Evolutionary conservation across 2,329 filamentous ascomycete species (phyloP).

Genomic region (Aspergillus unguis): DNA sequence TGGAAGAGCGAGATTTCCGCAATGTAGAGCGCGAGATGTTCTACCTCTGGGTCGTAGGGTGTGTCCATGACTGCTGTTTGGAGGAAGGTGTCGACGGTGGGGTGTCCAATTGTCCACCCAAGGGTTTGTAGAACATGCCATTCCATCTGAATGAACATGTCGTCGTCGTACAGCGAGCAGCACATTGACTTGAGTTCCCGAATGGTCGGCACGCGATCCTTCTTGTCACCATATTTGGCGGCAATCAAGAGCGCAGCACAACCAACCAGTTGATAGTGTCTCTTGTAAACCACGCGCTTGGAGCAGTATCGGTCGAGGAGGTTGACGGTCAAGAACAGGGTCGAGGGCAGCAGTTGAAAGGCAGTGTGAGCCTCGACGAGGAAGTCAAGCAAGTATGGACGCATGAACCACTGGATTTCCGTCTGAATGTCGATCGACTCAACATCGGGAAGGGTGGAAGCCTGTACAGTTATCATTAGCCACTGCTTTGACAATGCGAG

Average conservation of each 20-base stretch:
- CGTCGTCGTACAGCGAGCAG: slow-evolving; percentile 94
- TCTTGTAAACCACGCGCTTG: slow-evolving; percentile 95
- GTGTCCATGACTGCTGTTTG: slow-evolving; percentile 78
- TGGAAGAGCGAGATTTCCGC: slow-evolving; percentile 94
- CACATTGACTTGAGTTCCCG: slow-evolving; percentile 98
- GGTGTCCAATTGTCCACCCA: slow-evolving; percentile 93
- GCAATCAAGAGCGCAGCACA: slow-evolving; percentile 95
- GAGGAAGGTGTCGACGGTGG: slow-evolving; percentile 90
- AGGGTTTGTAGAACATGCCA: slow-evolving; percentile 98
- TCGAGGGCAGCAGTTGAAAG: slow-evolving; percentile 90
- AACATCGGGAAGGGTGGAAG: slow-evolving; percentile 89
- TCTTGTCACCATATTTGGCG: slow-evolving; percentile 98
- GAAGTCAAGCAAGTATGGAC: slow-evolving; percentile 96
- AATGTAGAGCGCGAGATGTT: slow-evolving; percentile 93
- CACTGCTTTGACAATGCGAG: not conserved
- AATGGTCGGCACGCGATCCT: slow-evolving; percentile 96
- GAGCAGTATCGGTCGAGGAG: slow-evolving; percentile 97
- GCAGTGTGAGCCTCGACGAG: slow-evolving; percentile 94
- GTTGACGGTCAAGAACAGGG: slow-evolving; percentile 93
- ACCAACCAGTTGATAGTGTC: slow-evolving; percentile 96
- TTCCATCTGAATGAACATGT: slow-evolving; percentile 99
- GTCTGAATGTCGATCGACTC: slow-evolving; percentile 98
- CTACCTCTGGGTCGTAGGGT: slow-evolving; percentile 75
- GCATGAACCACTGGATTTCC: slow-evolving; percentile 99
- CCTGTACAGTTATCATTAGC: slow-evolving; percentile 42